A percentile compares a stretch with the other conserved stretches of the same genome.
phyloP scores from a whole-genome alignment of 768 basidiomycete genomes.

The Fomitopsis serialis region DNA sequence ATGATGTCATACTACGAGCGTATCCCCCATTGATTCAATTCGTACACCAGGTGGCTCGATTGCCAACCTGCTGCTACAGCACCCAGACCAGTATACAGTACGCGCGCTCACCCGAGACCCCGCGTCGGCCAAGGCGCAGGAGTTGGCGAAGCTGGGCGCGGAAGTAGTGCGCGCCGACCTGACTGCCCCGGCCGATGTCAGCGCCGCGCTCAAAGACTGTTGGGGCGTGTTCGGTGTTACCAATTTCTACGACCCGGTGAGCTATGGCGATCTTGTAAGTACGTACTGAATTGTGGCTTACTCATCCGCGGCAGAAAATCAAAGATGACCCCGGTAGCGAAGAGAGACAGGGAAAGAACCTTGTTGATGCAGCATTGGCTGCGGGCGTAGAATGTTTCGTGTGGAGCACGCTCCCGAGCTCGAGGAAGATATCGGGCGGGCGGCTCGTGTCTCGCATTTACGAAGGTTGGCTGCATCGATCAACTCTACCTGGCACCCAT shows the following conservation, averaged over 20 bases:
- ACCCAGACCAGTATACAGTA: conserved; percentile 10
- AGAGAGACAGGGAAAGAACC: conserved; percentile 16
- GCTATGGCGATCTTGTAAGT: background rate
- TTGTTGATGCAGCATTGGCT: conserved; percentile 11
- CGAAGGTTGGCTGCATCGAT: conserved; percentile 6
- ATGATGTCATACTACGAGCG: background rate
- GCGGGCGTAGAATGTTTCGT: conserved; percentile 13
- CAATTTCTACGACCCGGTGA: conserved; percentile 16
- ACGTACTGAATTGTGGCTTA: background rate
- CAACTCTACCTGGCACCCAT: background rate
- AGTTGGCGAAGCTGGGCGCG: conserved; percentile 8
- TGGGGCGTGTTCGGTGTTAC: conserved; percentile 18
- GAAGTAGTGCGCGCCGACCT: conserved; percentile 14
- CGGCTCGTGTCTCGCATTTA: conserved; percentile 14
- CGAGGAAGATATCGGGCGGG: conserved; percentile 12
- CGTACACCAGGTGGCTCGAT: conserved; percentile 12
- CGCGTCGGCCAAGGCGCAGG: conserved; percentile 6
- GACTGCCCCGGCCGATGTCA: conserved; percentile 8
- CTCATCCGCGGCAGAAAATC: conserved; percentile 7
- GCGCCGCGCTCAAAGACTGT: conserved; percentile 9
- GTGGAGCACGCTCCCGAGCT: conserved; percentile 17
- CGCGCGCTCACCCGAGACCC: conserved; percentile 13
- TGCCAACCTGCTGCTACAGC: conserved; percentile 10
- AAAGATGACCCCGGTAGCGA: conserved; percentile 16
- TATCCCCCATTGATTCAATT: background rate